A percentile compares a stretch with the other conserved stretches of the same genome.
Evolutionary conservation across 768 basidiomycete genomes (phyloP).

Genomic region (Auricularia sp.): DNA sequence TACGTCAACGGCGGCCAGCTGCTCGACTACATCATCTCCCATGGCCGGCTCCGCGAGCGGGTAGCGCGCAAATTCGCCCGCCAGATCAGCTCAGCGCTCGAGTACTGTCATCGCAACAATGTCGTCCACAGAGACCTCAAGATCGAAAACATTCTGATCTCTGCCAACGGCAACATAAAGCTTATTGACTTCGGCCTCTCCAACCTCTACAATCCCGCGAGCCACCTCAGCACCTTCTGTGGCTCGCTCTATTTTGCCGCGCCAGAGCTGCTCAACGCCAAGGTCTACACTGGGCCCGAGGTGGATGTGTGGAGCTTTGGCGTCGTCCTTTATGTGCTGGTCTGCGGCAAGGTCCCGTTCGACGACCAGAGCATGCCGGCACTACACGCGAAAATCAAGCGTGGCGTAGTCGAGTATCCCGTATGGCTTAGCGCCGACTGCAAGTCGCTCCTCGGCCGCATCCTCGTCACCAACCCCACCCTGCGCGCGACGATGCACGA

Average conservation of each 20-base stretch:
- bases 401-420: conserved; percentile 93
- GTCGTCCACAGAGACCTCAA: conserved; percentile 97
- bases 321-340: conserved; percentile 93
- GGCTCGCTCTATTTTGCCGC: conserved; percentile 98
- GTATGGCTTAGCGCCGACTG: conserved; percentile 96
- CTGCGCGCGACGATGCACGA: conserved; percentile 76
- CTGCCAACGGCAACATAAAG: conserved; percentile 97
- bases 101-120: conserved; percentile 95
- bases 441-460: conserved; percentile 83
- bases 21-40: conserved; percentile 99
- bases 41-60: conserved; percentile 88
- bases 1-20: conserved; percentile 99
- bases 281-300: conserved; percentile 93
- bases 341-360: conserved; percentile 98
- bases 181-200: conserved; percentile 99
- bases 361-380: conserved; percentile 99
- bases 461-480: conserved; percentile 92
- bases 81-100: conserved; percentile 91
- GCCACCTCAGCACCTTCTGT: conserved; percentile 89
- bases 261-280: conserved; percentile 92
- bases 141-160: conserved; percentile 99
- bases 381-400: conserved; percentile 96
- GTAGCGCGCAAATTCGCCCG: conserved; percentile 96
- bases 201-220: conserved; percentile 78
- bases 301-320: conserved; percentile 99